Base-by-base conservation (phyloP, 2,329 filamentous ascomycete species). In the Trichoderma harzianum region DNA sequence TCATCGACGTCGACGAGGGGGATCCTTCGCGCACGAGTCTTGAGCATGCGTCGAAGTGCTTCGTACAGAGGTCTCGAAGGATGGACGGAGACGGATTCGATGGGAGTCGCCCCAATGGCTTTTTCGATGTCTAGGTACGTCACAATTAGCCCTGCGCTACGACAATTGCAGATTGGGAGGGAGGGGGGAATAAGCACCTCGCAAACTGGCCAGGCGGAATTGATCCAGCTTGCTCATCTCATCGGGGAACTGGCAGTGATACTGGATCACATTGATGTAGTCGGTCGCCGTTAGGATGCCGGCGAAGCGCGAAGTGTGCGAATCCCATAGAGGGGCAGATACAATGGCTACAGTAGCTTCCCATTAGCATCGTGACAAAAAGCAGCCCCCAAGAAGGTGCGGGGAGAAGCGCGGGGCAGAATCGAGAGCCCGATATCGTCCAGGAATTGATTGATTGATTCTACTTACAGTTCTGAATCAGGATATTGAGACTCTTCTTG, bases 211-310 rank as follows among this genome's bases (percentile, higher is more conserved):
- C 74, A 99, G 84, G 61, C 94, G 91, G 81, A 99, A 98, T 81
- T 97, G 93, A 76, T 98, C 96, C 77, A 99, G 93, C 79, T 95
- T 91, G 75, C 91, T 90, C 73, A 98, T 88, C 72, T 95, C 92
- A 76, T 97, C 93, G 3, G 95, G 96, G 77, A 96, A 97, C 82
- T 98, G 95, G 86, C 94, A 98, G 85, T 99, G 98, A 83, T 99
- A 99, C 81, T 98, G 95, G 53, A 99, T 97, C 71, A 99, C 92
- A 79, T 99, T 99, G 84, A 99, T 97, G 81, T 96, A 99, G 83
- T 99, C 96, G 73, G 94, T 97, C 74, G 94, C 96, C 32, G 96
- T 99, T 75, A 99, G 87, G 63, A 99, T 89, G 51, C 96, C 96
- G 53, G 95, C 96, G 82, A 98, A 99, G 43, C 92, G 94, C 30